Conservation (phyloP, 495 filamentous ascomycete genomes). For the Cercophora samala region DNA sequence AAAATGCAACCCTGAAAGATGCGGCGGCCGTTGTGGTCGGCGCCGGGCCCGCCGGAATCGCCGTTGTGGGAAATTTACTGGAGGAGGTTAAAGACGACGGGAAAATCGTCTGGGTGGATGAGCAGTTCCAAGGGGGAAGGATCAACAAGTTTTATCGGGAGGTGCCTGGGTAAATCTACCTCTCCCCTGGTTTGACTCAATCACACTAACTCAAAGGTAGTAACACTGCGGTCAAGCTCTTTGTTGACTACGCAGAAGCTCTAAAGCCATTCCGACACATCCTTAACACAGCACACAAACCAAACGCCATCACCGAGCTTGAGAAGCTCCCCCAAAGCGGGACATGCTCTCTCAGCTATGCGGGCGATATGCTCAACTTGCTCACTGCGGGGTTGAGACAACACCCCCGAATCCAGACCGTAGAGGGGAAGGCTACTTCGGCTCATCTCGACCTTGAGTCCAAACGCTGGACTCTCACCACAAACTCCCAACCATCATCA, state of each 20-base stretch:
- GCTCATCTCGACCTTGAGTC: constrained; percentile 9
- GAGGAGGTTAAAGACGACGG: constrained; percentile 9
- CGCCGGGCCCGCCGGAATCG: constrained; percentile 28
- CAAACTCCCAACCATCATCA: constrained; percentile 1
- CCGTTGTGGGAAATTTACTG: constrained; percentile 28
- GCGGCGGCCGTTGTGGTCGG: constrained; percentile 26
- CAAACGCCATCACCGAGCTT: constrained; percentile 17
- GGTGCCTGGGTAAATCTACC: constrained; percentile 20
- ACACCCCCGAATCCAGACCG: constrained; percentile 15
- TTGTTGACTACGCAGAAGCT: constrained; percentile 18
- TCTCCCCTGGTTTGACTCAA: neutral
- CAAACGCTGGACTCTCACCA: constrained; percentile 13
- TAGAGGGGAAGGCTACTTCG: constrained; percentile 4
- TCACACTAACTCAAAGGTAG: constrained; percentile 6
- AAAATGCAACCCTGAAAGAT: neutral
- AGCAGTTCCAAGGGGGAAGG: constrained; percentile 19
- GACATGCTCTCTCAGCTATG: constrained; percentile 23
- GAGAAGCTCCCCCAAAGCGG: constrained; percentile 6
- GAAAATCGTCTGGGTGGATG: constrained; percentile 29
- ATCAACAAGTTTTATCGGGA: constrained; percentile 20
- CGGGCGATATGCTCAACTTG: constrained; percentile 45
- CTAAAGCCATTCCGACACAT: constrained; percentile 17
- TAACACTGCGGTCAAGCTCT: constrained; percentile 24
- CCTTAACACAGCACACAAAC: constrained; percentile 10
- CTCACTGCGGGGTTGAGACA: constrained; percentile 51